Percentiles rank a stretch among this genome's conserved stretches.
phyloP scores from a whole-genome alignment of 148 eudicot species.

The Vaccinium corymbosum region DNA sequence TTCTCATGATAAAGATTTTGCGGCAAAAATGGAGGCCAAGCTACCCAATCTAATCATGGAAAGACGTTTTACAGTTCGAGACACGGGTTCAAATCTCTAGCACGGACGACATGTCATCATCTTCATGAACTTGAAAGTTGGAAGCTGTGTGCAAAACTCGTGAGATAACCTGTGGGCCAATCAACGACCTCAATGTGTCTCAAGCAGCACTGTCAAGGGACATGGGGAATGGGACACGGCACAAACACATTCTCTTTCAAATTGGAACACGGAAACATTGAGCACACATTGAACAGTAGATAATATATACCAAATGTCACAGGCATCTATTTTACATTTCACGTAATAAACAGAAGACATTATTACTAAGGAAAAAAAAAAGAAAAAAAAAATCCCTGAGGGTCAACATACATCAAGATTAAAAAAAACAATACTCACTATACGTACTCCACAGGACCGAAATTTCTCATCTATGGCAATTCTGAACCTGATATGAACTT shows the following conservation, averaged over 20 bases:
- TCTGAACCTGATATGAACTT: neutral
- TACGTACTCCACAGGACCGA: neutral
- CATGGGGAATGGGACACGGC: neutral
- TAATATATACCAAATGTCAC: neutral
- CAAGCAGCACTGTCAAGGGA: too few species aligned
- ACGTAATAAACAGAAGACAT: neutral
- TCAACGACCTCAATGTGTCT: neutral
- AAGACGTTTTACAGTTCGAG: neutral
- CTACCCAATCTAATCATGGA: neutral
- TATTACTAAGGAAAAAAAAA: neutral
- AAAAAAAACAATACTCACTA: neutral
- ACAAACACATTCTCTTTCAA: neutral
- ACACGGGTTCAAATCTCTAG: neutral
- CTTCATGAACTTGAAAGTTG: slow-evolving; percentile 3
- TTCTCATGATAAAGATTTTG: neutral
- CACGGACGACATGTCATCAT: neutral
- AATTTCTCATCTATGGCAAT: neutral
- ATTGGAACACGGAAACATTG: neutral
- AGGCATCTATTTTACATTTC: neutral
- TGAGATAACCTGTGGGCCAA: neutral
- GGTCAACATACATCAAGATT: neutral
- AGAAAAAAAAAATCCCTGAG: neutral
- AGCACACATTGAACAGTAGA: neutral
- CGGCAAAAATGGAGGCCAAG: slow-evolving; percentile 2
- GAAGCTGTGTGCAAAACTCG: neutral